These are phyloP conservation scores for Malus sylvestris DNA, from an alignment of 306 rosid genomes.

Conservation along the genomic window DNA sequence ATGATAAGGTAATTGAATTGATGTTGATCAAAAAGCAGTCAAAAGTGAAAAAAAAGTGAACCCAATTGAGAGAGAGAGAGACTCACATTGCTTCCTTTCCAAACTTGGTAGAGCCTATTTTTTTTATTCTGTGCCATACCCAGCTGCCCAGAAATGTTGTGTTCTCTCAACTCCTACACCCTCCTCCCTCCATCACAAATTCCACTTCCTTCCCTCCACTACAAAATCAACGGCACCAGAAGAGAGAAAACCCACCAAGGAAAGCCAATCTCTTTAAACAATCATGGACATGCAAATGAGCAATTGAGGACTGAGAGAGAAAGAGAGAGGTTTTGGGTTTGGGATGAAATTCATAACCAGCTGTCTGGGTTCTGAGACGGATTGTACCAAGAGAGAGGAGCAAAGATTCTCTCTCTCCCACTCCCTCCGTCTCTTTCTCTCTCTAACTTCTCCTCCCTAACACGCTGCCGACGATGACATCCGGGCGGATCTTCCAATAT, in stretches of 20 bases:
- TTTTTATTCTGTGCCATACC: slow-evolving; percentile 33
- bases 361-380: slow-evolving; percentile 21
- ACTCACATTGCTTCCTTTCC: slow-evolving; percentile 93
- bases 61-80: slow-evolving; percentile 1
- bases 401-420: slow-evolving; percentile 16
- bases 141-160: slow-evolving; percentile 16
- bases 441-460: slow-evolving; percentile 22
- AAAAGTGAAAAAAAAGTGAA: not conserved
- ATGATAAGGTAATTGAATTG: not conserved
- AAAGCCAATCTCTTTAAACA: not conserved
- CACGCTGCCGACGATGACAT: slow-evolving; percentile 41
- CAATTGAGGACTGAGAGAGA: slow-evolving; percentile 15
- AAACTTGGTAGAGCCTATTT: slow-evolving; percentile 73
- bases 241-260: slow-evolving; percentile 15
- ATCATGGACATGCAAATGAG: not conserved
- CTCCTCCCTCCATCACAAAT: slow-evolving; percentile 21
- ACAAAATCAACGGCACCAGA: not conserved
- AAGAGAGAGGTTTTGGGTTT: slow-evolving; percentile 7
- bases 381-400: slow-evolving; percentile 42
- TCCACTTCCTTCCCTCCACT: slow-evolving; percentile 8
- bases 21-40: not conserved
- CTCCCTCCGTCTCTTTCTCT: slow-evolving; percentile 15
- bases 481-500: slow-evolving; percentile 57
- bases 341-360: slow-evolving; percentile 25
- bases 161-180: slow-evolving; percentile 30